Base-by-base conservation (phyloP, 176 grass and related monocot species). In the Oryza glaberrima region DNA sequence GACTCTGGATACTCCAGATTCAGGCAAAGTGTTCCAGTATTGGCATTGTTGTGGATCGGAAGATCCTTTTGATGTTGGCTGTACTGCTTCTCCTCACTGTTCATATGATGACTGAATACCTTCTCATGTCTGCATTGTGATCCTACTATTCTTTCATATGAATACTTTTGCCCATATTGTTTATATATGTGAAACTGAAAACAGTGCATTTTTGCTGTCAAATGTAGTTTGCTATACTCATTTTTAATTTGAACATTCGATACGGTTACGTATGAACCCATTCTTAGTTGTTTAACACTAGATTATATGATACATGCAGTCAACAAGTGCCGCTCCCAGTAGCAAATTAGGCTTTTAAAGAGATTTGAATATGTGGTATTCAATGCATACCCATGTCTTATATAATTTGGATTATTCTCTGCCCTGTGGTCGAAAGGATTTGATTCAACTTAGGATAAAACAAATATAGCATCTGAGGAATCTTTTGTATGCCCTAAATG, bases 41-140 rank as follows among this genome's bases (percentile, higher is more conserved):
- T 98, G 95, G 95, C 95, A 98, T 79, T 98, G 95, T 35, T 98
- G 95, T 45, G 95, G 93, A 32, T 98, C 91, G 0, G 93, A 98
- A 75, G 89, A 98, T 84, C 95, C 89, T 67, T 95, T 95, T 80
- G 87, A 93, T 82, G 68, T 48, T 34, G 95, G 95, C 6, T 98
- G 95, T 88, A 93, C 93, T 65, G 89, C 95, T 77, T 65, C 91
- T 43, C 91, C 93, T 22, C 95, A 98, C 65, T 86, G 78, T 86
- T 95, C 95, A 16, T 98, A 98, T 25, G 91, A 98, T 82, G 94
- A 97, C 19, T 97, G 82, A 96, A 78, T 47, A 58, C 13, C 35
- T 67, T 32, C 25, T 35, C n/a, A 65, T 71, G 3, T 12, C 16
- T 20, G 3, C 2, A 23, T 54, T 76, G 43, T 26, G 32, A 36